Evolutionary conservation across 2,329 filamentous ascomycete species (phyloP).

Genomic region (Penicillium olsonii): DNA sequence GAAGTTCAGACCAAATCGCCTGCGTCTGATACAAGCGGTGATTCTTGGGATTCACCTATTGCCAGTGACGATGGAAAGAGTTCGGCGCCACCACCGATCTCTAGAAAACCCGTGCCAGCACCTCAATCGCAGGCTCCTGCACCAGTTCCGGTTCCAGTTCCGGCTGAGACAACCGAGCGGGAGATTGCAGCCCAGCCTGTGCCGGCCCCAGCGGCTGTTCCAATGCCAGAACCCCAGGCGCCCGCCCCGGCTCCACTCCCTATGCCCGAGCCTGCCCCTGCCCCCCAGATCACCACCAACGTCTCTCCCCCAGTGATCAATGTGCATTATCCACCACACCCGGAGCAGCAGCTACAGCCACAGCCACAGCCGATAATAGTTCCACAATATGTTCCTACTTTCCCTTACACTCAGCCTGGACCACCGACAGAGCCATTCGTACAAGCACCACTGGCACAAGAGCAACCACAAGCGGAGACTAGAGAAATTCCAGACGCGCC

Average conservation of each 20-base stretch:
- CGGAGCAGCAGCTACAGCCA: conserved; percentile 29
- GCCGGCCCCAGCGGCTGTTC: background rate
- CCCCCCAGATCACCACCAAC: conserved; percentile 11
- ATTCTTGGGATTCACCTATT: conserved; percentile 17
- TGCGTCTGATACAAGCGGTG: conserved; percentile 6
- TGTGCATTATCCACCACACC: conserved; percentile 29
- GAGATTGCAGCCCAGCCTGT: background rate
- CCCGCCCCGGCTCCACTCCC: background rate
- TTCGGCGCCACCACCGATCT: background rate
- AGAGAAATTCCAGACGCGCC: background rate
- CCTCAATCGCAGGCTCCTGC: background rate
- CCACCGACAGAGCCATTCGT: conserved; percentile 28
- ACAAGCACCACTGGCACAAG: background rate
- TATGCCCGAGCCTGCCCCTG: background rate
- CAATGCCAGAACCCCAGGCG: conserved; percentile 4
- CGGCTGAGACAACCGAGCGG: background rate
- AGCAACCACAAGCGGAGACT: background rate
- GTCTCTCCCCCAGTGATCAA: conserved; percentile 14
- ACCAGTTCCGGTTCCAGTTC: conserved; percentile 5
- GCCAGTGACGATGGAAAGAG: conserved; percentile 15
- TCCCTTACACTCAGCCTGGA: conserved; percentile 56
- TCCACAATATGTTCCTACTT: conserved; percentile 57
- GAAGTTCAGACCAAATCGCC: conserved; percentile 7
- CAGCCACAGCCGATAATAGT: conserved; percentile 9
- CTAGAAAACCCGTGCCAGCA: background rate